Evolutionary conservation across 2,329 filamentous ascomycete genomes (phyloP), one percentile per base, ranked within the genome.

Genomic region (Paracoccidioides lutzii): DNA sequence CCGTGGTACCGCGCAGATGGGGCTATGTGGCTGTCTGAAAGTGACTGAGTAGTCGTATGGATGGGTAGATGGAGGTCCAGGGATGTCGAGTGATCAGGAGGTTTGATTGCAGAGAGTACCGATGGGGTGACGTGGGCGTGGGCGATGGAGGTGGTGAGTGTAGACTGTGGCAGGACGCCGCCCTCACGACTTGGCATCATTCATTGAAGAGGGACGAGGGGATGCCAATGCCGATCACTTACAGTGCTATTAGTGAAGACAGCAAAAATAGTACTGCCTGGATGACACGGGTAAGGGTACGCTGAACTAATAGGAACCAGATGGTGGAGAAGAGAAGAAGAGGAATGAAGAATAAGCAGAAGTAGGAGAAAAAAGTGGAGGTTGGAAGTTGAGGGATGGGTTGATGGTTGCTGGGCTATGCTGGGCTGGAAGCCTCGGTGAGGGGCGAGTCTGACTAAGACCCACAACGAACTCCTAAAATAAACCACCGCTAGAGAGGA

Each of bases 141-240:
- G 42, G 38, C 12, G 46, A 55, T 43, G 55, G 33, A 33, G 12
- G 58, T 55, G 48, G 50, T 55, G 28, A 59, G 41, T 12, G 57
- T 56, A 45, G 55, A 52, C 38, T 43, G 56, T 22, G 53, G n/a
- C 44, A 38, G 51, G 55, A 57, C 42, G 48, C 50, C 37, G 54
- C 37, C 28, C 46, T 59, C 52, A 41, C 55, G 49, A 49, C 52
- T 40, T 52, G 54, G 50, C 57, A 59, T 59, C 43, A 53, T 55
- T 57, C 57, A 56, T 58, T 37, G 45, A 42, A 37, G 41, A 30
- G 48, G 30, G 53, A 48, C 40, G 45, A 30, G 35, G 35, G 33
- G 12, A 37, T n/a, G 35, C 33, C 4, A 32, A 28, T 37, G 12
- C 38, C 28, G 14, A 15, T 28, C 44, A 32, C 3, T 28, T 15